Conservation (phyloP, 352 stramenopile species). For the Globisporangium spinosum region DNA sequence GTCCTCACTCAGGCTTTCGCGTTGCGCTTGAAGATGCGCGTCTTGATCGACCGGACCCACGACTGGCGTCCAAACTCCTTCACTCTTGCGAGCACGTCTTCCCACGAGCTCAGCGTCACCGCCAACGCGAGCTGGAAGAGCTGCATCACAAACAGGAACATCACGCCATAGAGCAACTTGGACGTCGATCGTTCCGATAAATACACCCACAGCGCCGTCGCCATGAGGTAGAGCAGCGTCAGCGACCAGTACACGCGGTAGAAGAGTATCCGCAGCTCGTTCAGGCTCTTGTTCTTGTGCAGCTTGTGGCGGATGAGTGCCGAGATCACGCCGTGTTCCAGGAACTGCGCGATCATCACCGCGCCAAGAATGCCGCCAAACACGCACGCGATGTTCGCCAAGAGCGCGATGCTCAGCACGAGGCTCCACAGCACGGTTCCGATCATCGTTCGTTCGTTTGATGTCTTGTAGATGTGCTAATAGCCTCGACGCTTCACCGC, state of each 20-base stretch:
- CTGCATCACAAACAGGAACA: slow-evolving; percentile 53
- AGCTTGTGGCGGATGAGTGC: slow-evolving; percentile 51
- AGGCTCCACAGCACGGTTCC: slow-evolving; percentile 14
- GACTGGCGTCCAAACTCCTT: slow-evolving; percentile 21
- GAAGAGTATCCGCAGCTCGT: slow-evolving; percentile 41
- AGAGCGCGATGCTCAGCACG: slow-evolving; percentile 15
- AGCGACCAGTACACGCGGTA: slow-evolving; percentile 69
- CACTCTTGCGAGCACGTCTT: slow-evolving; percentile 38
- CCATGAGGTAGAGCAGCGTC: slow-evolving; percentile 36
- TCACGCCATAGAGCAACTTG: slow-evolving; percentile 43
- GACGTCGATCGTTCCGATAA: slow-evolving; percentile 45
- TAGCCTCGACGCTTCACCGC: background rate
- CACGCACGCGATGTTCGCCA: slow-evolving; percentile 21
- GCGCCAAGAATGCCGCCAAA: slow-evolving; percentile 35
- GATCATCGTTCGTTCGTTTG: slow-evolving; percentile 4
- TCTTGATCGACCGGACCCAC: slow-evolving; percentile 10
- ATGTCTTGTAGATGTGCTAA: background rate
- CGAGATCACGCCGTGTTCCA: slow-evolving; percentile 55
- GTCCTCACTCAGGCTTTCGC: slow-evolving; percentile 1
- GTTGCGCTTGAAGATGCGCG: background rate
- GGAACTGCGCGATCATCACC: slow-evolving; percentile 63
- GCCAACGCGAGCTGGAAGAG: slow-evolving; percentile 50
- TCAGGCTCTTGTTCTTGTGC: slow-evolving; percentile 31
- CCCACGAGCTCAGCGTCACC: slow-evolving; percentile 54
- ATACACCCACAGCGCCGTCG: slow-evolving; percentile 53